Evolutionary conservation across 768 basidiomycete species (phyloP), one percentile per base, ranked within the genome.

Genomic region (Amyloporia xantha): DNA sequence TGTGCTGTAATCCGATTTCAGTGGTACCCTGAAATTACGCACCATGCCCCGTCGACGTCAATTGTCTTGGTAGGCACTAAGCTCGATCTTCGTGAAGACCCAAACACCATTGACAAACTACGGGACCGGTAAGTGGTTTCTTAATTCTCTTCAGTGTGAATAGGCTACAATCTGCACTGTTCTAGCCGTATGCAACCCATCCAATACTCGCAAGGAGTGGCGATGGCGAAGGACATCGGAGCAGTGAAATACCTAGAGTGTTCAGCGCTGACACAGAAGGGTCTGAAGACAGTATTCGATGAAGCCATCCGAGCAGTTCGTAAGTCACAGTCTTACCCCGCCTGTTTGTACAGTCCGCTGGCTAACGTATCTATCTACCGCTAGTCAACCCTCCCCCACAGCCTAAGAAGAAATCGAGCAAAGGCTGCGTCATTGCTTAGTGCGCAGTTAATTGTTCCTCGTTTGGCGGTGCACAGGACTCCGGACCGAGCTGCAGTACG

Each of bases 271-370:
- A 97, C 95, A 41, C 96, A 98, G 75, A 96, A 98, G 71, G 95
- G 95, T 13, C 73, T 99, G 64, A 99, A 99, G 81, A 94, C 87
- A 50, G 96, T 99, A 38, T 99, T 99, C 65, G 96, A 98, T 66
- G 96, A 98, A 69, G 96, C 96, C 37, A 98, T 99, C 61, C 82
- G 96, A 47, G 91, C 92, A 48, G 95, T 98, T 59, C 73, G 90
- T 92, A 66, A 80, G 90, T 85, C 47, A n/a, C n/a, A n/a, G n/a
- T n/a, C n/a, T n/a, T n/a, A n/a, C n/a, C n/a, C 15, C 49, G 21
- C 28, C 21, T 35, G 39, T 48, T 51, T 46, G 30, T 21, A 37
- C 23, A 21, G 17, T 17, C 27, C 13, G 15, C 5, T 15, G 36
- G 21, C 24, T 43, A 9, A 35, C 30, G 30, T 24, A 19, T 44